These are phyloP conservation scores for Pholiota adiposa DNA, from an alignment of 1,284 basidiomycete species.

Conservation along the genomic window DNA sequence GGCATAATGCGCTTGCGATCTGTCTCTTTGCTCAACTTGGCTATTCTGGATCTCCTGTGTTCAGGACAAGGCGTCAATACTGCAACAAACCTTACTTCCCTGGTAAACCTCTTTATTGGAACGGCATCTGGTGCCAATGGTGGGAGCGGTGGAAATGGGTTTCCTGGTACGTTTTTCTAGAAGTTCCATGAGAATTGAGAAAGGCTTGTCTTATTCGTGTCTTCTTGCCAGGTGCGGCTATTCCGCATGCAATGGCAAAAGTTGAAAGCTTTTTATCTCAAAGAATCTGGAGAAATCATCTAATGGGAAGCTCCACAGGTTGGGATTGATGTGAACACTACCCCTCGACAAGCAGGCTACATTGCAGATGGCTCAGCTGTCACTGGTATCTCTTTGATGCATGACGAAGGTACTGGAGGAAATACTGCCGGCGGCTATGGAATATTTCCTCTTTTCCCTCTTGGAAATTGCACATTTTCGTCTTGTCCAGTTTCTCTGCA, in stretches of 20 bases:
- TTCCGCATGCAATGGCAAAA: conserved; percentile 59
- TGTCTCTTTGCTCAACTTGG: not conserved
- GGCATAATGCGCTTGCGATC: not conserved
- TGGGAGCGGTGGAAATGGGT: conserved; percentile 51
- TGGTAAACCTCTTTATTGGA: conserved; percentile 54
- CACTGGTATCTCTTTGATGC: conserved; percentile 53
- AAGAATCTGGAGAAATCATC: not conserved
- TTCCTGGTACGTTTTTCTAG: conserved; percentile 40
- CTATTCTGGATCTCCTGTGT: not conserved
- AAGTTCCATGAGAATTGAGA: not conserved
- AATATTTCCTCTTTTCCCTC: conserved; percentile 52
- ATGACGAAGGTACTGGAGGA: conserved; percentile 58
- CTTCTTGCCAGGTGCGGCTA: conserved; percentile 37
- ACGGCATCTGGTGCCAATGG: conserved; percentile 50
- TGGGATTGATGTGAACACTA: conserved; percentile 51
- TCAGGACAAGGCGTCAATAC: not conserved
- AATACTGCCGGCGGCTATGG: conserved; percentile 53
- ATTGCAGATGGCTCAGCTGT: conserved; percentile 46
- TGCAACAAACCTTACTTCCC: conserved; percentile 38
- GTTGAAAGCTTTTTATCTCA: conserved; percentile 24
- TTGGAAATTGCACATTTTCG: conserved; percentile 43
- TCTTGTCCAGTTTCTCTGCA: conserved; percentile 45
- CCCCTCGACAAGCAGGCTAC: conserved; percentile 51
- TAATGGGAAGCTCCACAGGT: conserved; percentile 33
- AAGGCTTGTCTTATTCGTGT: not conserved